A percentile compares a stretch with the other conserved stretches of the same genome.
These are phyloP conservation scores for Rhizopus microsporus DNA, from an alignment of 371 early-diverging fungal genomes.

Conservation along the genomic window DNA sequence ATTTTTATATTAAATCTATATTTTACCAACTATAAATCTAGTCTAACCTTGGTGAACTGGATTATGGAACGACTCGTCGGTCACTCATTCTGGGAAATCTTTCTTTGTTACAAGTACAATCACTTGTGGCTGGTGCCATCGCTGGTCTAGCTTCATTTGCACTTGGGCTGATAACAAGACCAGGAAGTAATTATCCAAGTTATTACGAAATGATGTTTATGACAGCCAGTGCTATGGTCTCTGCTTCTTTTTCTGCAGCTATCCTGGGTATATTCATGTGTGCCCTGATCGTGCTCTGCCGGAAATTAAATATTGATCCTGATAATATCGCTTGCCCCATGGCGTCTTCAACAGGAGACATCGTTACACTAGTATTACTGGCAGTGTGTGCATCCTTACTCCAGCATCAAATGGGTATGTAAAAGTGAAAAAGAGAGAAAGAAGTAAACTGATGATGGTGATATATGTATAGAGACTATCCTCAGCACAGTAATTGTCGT, in stretches of 20 bases:
- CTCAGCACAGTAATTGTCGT: conserved; percentile 52
- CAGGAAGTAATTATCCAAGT: conserved; percentile 41
- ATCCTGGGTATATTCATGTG: conserved; percentile 77
- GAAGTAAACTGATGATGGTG: conserved; percentile 5
- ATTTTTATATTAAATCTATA: background rate
- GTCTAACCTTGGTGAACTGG: conserved; percentile 70
- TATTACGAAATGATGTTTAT: conserved; percentile 63
- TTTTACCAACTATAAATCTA: conserved; percentile 15
- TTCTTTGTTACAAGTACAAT: conserved; percentile 70
- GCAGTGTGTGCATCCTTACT: conserved; percentile 54
- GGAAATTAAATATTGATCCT: conserved; percentile 71
- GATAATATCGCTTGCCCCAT: conserved; percentile 71
- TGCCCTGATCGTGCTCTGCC: conserved; percentile 63
- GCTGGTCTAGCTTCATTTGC: conserved; percentile 70
- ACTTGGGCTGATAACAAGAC: conserved; percentile 59
- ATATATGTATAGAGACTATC: conserved; percentile 38
- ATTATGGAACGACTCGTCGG: conserved; percentile 47
- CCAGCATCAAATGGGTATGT: conserved; percentile 48
- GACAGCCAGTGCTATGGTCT: conserved; percentile 68
- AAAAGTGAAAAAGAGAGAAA: conserved; percentile 4
- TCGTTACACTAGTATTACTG: conserved; percentile 67
- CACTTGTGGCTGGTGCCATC: conserved; percentile 66
- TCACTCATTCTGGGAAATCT: conserved; percentile 67
- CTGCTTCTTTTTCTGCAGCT: conserved; percentile 70
- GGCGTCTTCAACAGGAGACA: conserved; percentile 76